Evolutionary conservation across 2,329 filamentous ascomycete genomes (phyloP).

Genomic region (Truncatella angustata): DNA sequence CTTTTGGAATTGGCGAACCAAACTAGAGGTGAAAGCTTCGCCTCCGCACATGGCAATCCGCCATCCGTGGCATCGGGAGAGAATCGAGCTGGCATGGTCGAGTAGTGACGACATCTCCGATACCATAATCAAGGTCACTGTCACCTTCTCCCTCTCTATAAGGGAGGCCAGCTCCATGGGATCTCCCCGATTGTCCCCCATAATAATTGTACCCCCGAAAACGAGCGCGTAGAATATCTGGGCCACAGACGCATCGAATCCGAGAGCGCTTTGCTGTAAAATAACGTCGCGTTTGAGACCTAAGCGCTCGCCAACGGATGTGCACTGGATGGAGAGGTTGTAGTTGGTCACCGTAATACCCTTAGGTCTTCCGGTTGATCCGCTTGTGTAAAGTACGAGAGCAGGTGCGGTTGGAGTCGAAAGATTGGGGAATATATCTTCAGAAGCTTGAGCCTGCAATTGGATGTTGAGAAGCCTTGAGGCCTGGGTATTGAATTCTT

Average conservation of each 20-base stretch:
- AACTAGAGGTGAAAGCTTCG: slow-evolving; percentile 20
- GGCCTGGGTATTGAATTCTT: background rate
- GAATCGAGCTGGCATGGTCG: slow-evolving; percentile 37
- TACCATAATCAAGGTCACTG: background rate
- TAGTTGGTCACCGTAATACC: slow-evolving; percentile 24
- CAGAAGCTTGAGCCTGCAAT: background rate
- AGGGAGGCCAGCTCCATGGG: slow-evolving; percentile 30
- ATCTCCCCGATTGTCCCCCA: slow-evolving; percentile 31
- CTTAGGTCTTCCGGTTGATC: slow-evolving; percentile 26
- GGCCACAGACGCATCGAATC: slow-evolving; percentile 31
- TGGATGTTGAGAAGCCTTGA: background rate
- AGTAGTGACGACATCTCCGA: background rate
- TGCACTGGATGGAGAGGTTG: slow-evolving; percentile 2
- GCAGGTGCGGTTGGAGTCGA: slow-evolving; percentile 8
- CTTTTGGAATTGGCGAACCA: slow-evolving; percentile 10
- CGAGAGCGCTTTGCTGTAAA: slow-evolving; percentile 33
- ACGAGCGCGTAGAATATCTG: slow-evolving; percentile 30
- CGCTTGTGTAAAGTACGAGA: slow-evolving; percentile 20
- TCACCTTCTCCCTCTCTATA: slow-evolving; percentile 22
- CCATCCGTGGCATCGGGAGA: slow-evolving; percentile 26
- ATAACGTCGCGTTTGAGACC: slow-evolving; percentile 15
- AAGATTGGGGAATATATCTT: background rate
- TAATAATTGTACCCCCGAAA: slow-evolving; percentile 28
- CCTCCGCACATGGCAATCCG: slow-evolving; percentile 31
- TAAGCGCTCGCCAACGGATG: background rate